Evolutionary conservation across 2,329 filamentous ascomycete species (phyloP).

Genomic region (Pestalotiopsis fici): DNA sequence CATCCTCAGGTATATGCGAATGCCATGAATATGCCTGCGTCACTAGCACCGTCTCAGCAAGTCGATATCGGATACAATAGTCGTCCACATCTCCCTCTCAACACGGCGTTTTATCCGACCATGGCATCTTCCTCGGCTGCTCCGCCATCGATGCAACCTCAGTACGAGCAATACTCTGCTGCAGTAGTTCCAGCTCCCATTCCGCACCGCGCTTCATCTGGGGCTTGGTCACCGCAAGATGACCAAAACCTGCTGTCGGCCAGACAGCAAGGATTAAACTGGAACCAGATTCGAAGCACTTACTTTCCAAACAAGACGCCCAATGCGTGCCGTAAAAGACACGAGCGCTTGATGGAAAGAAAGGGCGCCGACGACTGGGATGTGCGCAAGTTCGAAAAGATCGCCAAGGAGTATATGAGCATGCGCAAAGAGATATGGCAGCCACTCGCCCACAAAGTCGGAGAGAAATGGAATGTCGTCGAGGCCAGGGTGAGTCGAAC

Average conservation of each 20-base stretch:
- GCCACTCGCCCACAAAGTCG: conserved; percentile 68
- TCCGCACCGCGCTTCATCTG: conserved; percentile 58
- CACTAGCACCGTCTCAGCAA: conserved; percentile 40
- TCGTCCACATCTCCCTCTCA: conserved; percentile 38
- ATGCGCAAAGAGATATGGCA: conserved; percentile 83
- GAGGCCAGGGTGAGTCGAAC: conserved; percentile 56
- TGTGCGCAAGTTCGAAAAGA: conserved; percentile 68
- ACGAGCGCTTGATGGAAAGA: conserved; percentile 81
- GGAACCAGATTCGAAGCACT: conserved; percentile 75
- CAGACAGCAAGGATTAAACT: conserved; percentile 76
- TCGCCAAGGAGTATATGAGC: conserved; percentile 78
- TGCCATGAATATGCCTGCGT: conserved; percentile 38
- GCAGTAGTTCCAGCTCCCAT: conserved; percentile 32
- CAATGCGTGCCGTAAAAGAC: conserved; percentile 87
- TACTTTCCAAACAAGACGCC: conserved; percentile 78
- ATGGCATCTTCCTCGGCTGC: conserved; percentile 33
- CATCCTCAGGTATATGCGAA: conserved; percentile 25
- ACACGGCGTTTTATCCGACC: conserved; percentile 38
- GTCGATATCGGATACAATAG: conserved; percentile 43
- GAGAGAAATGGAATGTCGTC: conserved; percentile 80
- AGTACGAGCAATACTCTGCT: conserved; percentile 42
- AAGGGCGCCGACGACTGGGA: conserved; percentile 78
- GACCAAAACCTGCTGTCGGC: conserved; percentile 74
- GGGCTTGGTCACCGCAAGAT: conserved; percentile 73
- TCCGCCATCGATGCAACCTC: conserved; percentile 34